phyloP scores from a whole-genome alignment of 2,329 filamentous ascomycete species.

The Phoma herbarum region DNA sequence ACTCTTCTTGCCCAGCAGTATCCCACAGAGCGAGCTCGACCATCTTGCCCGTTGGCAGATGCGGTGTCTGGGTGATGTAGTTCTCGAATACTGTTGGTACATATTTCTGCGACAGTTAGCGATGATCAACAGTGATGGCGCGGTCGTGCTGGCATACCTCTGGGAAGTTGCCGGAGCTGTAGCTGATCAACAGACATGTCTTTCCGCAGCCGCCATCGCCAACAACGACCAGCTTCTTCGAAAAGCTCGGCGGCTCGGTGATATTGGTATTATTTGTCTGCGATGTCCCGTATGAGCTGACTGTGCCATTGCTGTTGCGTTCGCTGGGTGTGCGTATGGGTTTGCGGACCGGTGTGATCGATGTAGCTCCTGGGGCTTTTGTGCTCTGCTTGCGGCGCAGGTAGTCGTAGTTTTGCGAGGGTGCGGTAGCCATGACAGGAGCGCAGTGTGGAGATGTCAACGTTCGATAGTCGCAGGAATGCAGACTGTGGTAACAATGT shows the following conservation, averaged over 20 bases:
- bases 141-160: slow-evolving; percentile 69
- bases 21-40: slow-evolving; percentile 98
- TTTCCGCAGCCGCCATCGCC: slow-evolving; percentile 98
- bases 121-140: neutral
- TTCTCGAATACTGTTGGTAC: slow-evolving; percentile 99
- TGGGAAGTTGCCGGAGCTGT: slow-evolving; percentile 98
- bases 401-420: slow-evolving; percentile 62
- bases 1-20: slow-evolving; percentile 98
- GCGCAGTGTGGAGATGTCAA: slow-evolving; percentile 12
- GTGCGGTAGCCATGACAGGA: slow-evolving; percentile 29
- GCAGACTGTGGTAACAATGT: slow-evolving; percentile 42
- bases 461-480: slow-evolving; percentile 7
- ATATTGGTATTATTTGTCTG: slow-evolving; percentile 82
- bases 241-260: slow-evolving; percentile 91
- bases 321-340: slow-evolving; percentile 64
- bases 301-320: slow-evolving; percentile 86
- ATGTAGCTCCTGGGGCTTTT: slow-evolving; percentile 48
- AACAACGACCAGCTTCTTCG: slow-evolving; percentile 99
- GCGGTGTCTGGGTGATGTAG: slow-evolving; percentile 97
- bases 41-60: slow-evolving; percentile 87
- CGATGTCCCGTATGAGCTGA: slow-evolving; percentile 82
- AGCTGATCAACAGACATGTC: slow-evolving; percentile 97
- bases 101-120: slow-evolving; percentile 78
- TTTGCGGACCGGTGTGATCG: slow-evolving; percentile 46
- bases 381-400: slow-evolving; percentile 65